Base-by-base conservation (phyloP, 225 moss, liverwort and hornwort species). In the Sphagnum tenellum region DNA sequence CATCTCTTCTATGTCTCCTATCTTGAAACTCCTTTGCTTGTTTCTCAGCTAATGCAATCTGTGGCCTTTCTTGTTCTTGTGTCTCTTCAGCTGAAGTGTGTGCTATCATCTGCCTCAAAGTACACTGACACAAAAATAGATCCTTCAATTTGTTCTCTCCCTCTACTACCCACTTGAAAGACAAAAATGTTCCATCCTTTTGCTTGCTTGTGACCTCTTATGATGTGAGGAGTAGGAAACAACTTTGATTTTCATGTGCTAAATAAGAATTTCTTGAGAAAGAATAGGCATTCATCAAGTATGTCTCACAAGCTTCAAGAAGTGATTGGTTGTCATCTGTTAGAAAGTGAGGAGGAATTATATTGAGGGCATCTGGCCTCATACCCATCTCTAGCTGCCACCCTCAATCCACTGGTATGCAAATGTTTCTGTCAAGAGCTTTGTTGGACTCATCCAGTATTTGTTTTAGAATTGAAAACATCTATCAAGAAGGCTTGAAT, bases 271-370 rank as follows among this genome's bases (percentile, higher is more conserved):
- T 29, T 29, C 29, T 29, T 29, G 29, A 29, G 29, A 29, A 29
- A 29, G 29, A 29, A 29, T 29, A 29, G 29, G 13, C 48, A 14
- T 57, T 62, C 75, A 96, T 92, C 80, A 96, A 60, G 80, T 86
- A 92, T 0, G 14, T 66, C 59, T 88, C 70, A 0, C 92, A 81
- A 12, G 67, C 64, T 68, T 81, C 83, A 3, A 79, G 70, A 8
- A 87, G 74, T 47, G 70, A 76, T 76, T 73, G 87, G 2, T 73
- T 85, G 48, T 96, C 92, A 66, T 82, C 77, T 0, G 55, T 85
- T 9, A 92, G 79, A 49, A 87, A 92, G 58, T 78, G 88, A 12
- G 96, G 92, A 12, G 89, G 86, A 51, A 60, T 60, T 9, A 96
- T 71, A 49, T 96, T 82, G 66, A 96, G 55, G 48, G 69, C 74